These are phyloP conservation scores for Fusarium lateritium DNA, from an alignment of 2,329 filamentous ascomycete genomes.

Conservation along the genomic window DNA sequence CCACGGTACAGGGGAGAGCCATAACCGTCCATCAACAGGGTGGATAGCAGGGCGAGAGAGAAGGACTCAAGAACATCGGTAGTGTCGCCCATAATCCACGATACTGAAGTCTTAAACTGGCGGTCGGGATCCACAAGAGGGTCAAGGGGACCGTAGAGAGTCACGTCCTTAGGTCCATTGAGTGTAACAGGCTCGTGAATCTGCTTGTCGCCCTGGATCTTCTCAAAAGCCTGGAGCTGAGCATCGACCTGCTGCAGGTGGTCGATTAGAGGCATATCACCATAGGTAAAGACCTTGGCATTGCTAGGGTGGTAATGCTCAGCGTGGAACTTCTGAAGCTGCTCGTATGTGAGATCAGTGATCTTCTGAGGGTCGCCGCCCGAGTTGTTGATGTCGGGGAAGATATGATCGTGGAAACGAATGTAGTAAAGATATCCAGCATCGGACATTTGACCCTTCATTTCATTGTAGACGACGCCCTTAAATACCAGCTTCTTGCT, in stretches of 20 bases:
- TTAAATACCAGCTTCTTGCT: conserved; percentile 89
- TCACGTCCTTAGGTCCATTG: conserved; percentile 77
- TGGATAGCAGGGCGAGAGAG: conserved; percentile 84
- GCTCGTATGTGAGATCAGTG: conserved; percentile 92
- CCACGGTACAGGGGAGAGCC: conserved; percentile 93
- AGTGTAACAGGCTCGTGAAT: conserved; percentile 84
- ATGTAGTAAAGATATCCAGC: conserved; percentile 97
- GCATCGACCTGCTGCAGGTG: conserved; percentile 86
- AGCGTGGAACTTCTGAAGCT: conserved; percentile 89
- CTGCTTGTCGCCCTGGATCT: conserved; percentile 77
- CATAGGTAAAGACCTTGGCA: conserved; percentile 95
- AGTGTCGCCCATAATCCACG: conserved; percentile 91
- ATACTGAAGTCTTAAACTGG: conserved; percentile 94
- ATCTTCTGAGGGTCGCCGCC: conserved; percentile 97
- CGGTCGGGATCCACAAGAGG: conserved; percentile 87
- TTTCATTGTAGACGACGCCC: conserved; percentile 98
- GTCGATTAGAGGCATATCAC: conserved; percentile 87
- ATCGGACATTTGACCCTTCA: conserved; percentile 99
- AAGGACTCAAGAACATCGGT: conserved; percentile 90
- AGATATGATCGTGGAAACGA: conserved; percentile 93
- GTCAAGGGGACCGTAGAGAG: conserved; percentile 85
- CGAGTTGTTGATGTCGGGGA: conserved; percentile 95
- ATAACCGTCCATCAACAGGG: conserved; percentile 91
- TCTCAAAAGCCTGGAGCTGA: conserved; percentile 81
- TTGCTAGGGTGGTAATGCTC: conserved; percentile 98